Base-by-base conservation (phyloP, 768 basidiomycete genomes). In the Trametes coccinea region DNA sequence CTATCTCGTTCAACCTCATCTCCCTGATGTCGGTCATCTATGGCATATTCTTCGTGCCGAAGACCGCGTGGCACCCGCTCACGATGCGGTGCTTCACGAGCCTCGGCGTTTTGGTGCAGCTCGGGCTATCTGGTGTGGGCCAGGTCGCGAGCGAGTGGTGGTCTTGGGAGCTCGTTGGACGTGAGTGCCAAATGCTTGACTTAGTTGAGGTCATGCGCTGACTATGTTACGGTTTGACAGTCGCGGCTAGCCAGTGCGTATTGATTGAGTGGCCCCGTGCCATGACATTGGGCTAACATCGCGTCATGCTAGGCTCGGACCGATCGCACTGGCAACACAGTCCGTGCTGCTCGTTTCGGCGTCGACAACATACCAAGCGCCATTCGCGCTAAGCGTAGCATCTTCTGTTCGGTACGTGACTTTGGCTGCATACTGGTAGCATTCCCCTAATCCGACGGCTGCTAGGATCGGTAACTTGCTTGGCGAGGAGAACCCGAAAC, bases 121-220 rank as follows among this genome's bases (percentile, higher is more conserved):
- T 98, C 0, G 93, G 95, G 0, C 67, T 95, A 3, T 90, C 91
- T 9, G 95, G 96, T 9, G 85, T 93, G 22, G 89, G 86, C 0
- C 93, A 94, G 72, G 88, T 85, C 3, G 92, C 92, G 1, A 87
- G 85, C 3, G 96, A 97, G 74, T 98, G 95, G 96, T 98, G 95
- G 94, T 88, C 90, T 41, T 96, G 96, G 96, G 95, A 97, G 74
- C 81, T 93, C 5, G 74, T 90, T 34, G 88, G 87, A 27, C 74
- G 73, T 81, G 53, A 69, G 78, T 77, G 8, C 17, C 31, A 50
- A 7, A 14, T 11, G 17, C 30, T 10, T 43, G 10, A 50, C 29
- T 11, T 2, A 29, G 8, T 9, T 17, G 3, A 2, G n/a, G 9
- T 29, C 41, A 5, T 47, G 0, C 40, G 5, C 56, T 58, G 39